Evolutionary conservation across 208 protist species (phyloP), one percentile per base, ranked within the genome.

Genomic region (Trypanosoma cruzi): DNA sequence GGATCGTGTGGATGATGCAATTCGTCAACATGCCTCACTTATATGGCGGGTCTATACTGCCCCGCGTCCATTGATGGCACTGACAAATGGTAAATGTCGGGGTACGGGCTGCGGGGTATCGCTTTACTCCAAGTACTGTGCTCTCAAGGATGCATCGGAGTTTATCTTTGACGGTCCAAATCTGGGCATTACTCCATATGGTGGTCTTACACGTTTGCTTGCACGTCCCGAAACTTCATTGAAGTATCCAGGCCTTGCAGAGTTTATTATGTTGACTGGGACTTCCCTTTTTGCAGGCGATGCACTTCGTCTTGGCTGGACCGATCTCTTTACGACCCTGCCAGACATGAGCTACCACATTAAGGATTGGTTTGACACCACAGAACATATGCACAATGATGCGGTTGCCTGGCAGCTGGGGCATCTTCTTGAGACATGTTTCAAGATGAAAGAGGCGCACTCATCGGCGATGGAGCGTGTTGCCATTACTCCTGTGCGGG

Each of bases 321-420:
- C 88, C 18, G 93, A 96, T 68, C 80, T 97, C 34, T 96, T 93
- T 80, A 94, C 93, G 18, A 84, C 79, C 26, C 68, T 95, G 37
- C 84, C 87, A 34, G 89, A 97, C 73, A 89, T 94, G 77, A 83
- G 83, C 52, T 93, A 93, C 68, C 87, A 97, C 80, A 93, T 97
- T 69, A 92, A 95, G 65, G 88, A 96, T 49, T 97, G 92, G 92
- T 97, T 97, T 71, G 79, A 97, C 76, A 79, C 62, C 54, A 85
- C 82, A 32, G 92, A 97, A 73, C 90, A 96, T 75, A 95, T 97
- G 89, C 91, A 96, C 71, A 94, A 96, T 65, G 93, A 97, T 85
- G 90, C 90, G 32, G 79, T 96, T 62, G 87, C 89, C 22, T 96
- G 90, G 93, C 92, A 97, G 75, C 80, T 97, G 20, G 92, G 92